phyloP scores from a whole-genome alignment of 2,329 filamentous ascomycete genomes.

The Aspergillus fructus region DNA sequence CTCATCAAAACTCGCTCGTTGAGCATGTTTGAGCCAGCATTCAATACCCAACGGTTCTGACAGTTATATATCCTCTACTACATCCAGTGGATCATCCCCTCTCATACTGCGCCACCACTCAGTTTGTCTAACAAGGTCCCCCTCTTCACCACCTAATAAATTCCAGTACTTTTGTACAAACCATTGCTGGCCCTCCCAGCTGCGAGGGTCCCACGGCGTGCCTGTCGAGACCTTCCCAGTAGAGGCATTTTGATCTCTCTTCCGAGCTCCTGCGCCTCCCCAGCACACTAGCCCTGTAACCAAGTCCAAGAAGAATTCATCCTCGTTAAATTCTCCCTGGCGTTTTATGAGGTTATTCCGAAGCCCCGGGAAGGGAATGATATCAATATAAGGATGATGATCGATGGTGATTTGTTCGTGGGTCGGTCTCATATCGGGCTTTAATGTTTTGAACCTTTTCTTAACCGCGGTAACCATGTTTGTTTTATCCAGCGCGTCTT shows the following conservation, averaged over 20 bases:
- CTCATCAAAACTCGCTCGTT: no score
- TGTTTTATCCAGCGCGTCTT: slow-evolving; percentile 3
- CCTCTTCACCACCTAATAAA: slow-evolving; percentile 38
- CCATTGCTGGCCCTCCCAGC: slow-evolving; percentile 48
- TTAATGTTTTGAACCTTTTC: slow-evolving; percentile 16
- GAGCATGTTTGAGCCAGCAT: no score
- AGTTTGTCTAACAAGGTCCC: slow-evolving; percentile 31
- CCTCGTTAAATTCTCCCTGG: slow-evolving; percentile 17
- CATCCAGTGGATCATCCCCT: slow-evolving; percentile 17
- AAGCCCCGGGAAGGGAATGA: slow-evolving; percentile 19
- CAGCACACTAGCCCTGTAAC: slow-evolving; percentile 20
- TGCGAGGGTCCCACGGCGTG: slow-evolving; percentile 47
- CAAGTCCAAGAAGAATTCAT: slow-evolving; percentile 19
- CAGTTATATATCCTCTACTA: not conserved
- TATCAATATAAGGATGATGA: slow-evolving; percentile 21
- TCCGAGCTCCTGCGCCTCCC: slow-evolving; percentile 18
- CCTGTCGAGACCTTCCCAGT: slow-evolving; percentile 26
- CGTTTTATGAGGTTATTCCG: slow-evolving; percentile 18
- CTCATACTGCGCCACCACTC: slow-evolving; percentile 23
- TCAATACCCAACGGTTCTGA: no score
- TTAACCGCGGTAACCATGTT: slow-evolving; percentile 16
- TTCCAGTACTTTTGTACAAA: slow-evolving; percentile 45
- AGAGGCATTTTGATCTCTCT: slow-evolving; percentile 13
- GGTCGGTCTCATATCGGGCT: slow-evolving; percentile 21
- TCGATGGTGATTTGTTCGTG: slow-evolving; percentile 20